A percentile compares a stretch with the other conserved stretches of the same genome.
phyloP scores from a whole-genome alignment of 1,284 basidiomycete species.

The Ganoderma meredithae region DNA sequence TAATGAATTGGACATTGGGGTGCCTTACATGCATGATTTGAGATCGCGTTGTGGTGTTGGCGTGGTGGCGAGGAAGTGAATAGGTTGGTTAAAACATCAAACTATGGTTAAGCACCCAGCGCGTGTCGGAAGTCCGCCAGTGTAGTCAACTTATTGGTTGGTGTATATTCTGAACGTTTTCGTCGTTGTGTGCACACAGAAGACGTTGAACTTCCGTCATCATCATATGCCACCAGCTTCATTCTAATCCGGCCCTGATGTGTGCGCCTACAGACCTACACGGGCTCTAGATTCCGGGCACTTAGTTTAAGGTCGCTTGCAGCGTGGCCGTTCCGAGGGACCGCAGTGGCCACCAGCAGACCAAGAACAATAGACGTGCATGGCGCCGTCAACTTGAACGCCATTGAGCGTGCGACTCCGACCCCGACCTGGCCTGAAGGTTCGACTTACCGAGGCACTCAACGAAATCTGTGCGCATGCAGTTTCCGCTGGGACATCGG shows the following conservation, averaged over 20 bases:
- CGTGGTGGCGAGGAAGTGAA: background rate
- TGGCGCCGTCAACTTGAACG: background rate
- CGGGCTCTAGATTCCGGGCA: background rate
- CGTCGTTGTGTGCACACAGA: background rate
- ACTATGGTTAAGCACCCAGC: background rate
- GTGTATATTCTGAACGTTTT: background rate
- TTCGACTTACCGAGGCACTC: background rate
- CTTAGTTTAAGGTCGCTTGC: background rate
- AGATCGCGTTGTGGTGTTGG: background rate
- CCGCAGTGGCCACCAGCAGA: background rate
- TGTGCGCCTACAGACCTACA: background rate
- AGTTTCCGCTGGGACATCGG: background rate
- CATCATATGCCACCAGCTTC: background rate
- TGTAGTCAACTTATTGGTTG: too few relatives aligned
- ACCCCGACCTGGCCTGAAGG: background rate
- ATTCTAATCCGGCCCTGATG: background rate
- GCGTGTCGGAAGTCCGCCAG: too few relatives aligned
- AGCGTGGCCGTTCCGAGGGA: background rate
- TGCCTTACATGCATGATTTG: background rate
- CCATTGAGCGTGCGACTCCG: background rate
- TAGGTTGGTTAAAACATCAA: conserved; percentile 1
- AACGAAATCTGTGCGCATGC: background rate
- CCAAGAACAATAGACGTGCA: background rate
- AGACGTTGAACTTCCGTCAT: background rate
- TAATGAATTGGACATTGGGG: background rate